Base-by-base conservation (phyloP, 2,329 filamentous ascomycete species). In the Chaetomium sp. region DNA sequence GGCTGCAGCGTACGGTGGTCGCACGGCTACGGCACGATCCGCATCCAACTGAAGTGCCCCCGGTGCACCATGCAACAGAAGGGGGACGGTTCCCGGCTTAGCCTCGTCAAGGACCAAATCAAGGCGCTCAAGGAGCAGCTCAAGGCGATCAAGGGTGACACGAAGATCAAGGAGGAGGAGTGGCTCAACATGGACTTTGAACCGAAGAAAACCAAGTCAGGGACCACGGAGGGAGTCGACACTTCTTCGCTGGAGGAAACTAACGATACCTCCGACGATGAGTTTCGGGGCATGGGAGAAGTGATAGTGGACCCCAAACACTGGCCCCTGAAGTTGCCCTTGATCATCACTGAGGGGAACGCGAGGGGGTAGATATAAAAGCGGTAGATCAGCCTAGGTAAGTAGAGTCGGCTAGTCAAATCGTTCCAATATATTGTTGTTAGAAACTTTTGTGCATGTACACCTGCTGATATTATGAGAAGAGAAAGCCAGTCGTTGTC, bases 1-100 rank as follows among this genome's bases (percentile, higher is more conserved):
- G 70, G 67, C 2, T 73, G 72, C 58, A 57, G 56, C 1, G 49
- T 60, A 10, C 63, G 66, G 59, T 68, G 65, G 66, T 64, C 68
- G 16, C 68, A 70, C 58, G 63, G 58, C 3, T 61, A 64, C 45
- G 50, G 62, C 27, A 69, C 68, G 19, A 27, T 68, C 31, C 67
- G 62, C 19, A 51, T 72, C 8, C 57, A 65, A 10, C n/a, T 7
- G 4, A n/a, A 33, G 12, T 73, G 72, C 57, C 29, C 50, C 3
- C 47, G n/a, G 19, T 74, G 72, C 38, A 25, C 3, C 9, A 4
- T 50, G 33, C 58, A 38, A 2, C 19, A 31, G 6, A 47, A 31
- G 1, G 58, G 55, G 16, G 38, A 56, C 31, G 35, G 35, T 25
- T 55, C 25, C 51, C 61, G 54, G 50, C 45, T 72, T 3, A 51